Evolutionary conservation across 345 rosid species (phyloP), one percentile per base, ranked within the genome.

Genomic region (Sonneratia caseolaris): DNA sequence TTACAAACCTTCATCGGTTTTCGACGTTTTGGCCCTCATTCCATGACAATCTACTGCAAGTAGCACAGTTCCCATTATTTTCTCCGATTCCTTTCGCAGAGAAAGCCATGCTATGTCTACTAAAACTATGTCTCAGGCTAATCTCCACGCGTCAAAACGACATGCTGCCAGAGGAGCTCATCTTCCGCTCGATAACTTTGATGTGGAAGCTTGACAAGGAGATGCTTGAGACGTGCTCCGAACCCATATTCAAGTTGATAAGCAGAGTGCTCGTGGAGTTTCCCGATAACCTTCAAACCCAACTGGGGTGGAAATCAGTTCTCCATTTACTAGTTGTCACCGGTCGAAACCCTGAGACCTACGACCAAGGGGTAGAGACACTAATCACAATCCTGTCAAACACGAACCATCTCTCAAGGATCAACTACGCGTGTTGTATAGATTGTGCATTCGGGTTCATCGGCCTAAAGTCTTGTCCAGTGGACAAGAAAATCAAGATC

Each of bases 151-250:
- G 78, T 47, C 86, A 78, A 69, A 53, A 69, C 13, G 97, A 95
- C 0, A 80, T 70, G 72, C 19, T 77, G 22, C 75, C 88, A 1
- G 97, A 92, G 72, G 97, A 94, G 77, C 74, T 81, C 8, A 82
- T 91, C 53, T 91, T 94, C 79, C 89, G 86, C 75, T 88, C 97
- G 3, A 87, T 92, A 71, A 86, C 85, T 37, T 57, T 95, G 69
- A 95, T 90, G 97, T 90, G 96, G 93, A 89, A 86, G 76, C 85
- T 92, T 15, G 97, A 95, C 66, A 95, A 92, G 73, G 96, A 95
- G 49, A 83, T 89, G 48, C 91, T 95, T 0, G 96, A 95, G 8
- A 85, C 91, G 1, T 89, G 92, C 42, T 80, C 82, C 15, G 89
- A 82, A 70, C 36, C 71, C 69, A 89, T 95, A 75, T 84, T 84